phyloP scores from a whole-genome alignment of 805 yeast genomes.

The Saturnispora galanensis region DNA sequence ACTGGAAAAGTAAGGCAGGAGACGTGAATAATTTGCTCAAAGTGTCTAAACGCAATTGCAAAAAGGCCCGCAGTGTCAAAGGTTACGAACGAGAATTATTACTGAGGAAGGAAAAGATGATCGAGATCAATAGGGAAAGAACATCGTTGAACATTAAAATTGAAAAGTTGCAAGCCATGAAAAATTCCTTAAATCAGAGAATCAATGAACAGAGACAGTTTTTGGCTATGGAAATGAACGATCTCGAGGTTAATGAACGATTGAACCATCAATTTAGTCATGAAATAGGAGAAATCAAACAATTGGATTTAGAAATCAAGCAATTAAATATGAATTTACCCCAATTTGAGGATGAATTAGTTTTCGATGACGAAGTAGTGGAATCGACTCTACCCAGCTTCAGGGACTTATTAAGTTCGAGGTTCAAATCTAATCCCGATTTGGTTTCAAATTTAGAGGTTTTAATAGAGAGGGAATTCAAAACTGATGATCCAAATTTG shows the following conservation, averaged over 20 bases:
- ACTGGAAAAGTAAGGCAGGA: slow-evolving; percentile 37
- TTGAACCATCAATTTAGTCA: background rate
- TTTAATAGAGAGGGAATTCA: slow-evolving; percentile 23
- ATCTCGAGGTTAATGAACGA: background rate
- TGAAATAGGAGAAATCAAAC: background rate
- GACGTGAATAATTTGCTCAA: slow-evolving; percentile 13
- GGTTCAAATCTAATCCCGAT: background rate
- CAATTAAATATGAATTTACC: slow-evolving; percentile 1
- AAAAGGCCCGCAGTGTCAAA: slow-evolving; percentile 17
- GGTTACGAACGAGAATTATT: slow-evolving; percentile 25
- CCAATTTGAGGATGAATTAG: slow-evolving; percentile 10
- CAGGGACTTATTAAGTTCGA: background rate
- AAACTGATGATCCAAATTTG: slow-evolving; percentile 30
- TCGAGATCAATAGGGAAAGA: slow-evolving; percentile 9
- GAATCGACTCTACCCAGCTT: no score
- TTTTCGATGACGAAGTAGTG: no score
- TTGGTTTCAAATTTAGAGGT: slow-evolving; percentile 14
- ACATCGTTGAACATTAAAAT: background rate
- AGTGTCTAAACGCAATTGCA: slow-evolving; percentile 1
- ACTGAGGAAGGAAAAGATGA: slow-evolving; percentile 22
- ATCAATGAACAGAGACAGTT: no score
- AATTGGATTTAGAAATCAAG: background rate
- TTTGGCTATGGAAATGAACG: no score
- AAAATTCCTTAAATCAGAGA: no score
- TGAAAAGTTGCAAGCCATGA: background rate